A percentile compares a stretch with the other conserved stretches of the same genome.
Conservation (phyloP, 73 alveolate genomes). For the Halteria grandinella region DNA sequence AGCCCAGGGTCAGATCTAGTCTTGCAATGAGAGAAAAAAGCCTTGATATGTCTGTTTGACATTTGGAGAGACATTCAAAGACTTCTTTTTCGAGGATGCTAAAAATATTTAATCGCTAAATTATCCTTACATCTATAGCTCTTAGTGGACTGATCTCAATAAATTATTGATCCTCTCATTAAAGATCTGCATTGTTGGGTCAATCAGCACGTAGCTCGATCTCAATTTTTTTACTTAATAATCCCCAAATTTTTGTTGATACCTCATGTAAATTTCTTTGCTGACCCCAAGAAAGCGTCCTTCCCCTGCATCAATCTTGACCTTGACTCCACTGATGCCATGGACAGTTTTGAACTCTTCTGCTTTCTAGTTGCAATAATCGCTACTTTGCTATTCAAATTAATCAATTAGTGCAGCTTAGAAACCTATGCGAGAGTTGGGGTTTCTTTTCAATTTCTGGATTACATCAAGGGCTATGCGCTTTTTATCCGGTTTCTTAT, state of each 20-base stretch:
- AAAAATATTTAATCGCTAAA: background rate
- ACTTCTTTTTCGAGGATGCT: constrained; percentile 11
- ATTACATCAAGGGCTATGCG: constrained; percentile 9
- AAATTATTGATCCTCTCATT: constrained; percentile 17
- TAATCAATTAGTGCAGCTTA: background rate
- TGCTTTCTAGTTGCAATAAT: background rate
- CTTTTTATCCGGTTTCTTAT: background rate
- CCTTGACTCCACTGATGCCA: background rate
- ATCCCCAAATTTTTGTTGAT: background rate
- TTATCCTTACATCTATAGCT: constrained; percentile 22
- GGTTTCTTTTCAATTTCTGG: background rate
- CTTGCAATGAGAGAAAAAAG: constrained; percentile 30
- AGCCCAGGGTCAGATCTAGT: constrained; percentile 2
- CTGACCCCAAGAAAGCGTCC: constrained; percentile 7
- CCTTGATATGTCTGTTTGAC: background rate
- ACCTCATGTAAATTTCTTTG: background rate
- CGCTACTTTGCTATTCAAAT: constrained; percentile 11
- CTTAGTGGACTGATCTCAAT: background rate
- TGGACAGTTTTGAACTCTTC: background rate
- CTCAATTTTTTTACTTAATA: constrained; percentile 1
- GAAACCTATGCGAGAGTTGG: constrained; percentile 25
- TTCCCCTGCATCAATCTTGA: background rate
- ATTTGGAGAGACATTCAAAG: background rate
- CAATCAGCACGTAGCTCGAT: background rate
- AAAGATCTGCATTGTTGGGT: background rate